These are phyloP conservation scores for Phaeomoniella chlamydospora DNA, from an alignment of 2,329 filamentous ascomycete genomes.

Conservation along the genomic window DNA sequence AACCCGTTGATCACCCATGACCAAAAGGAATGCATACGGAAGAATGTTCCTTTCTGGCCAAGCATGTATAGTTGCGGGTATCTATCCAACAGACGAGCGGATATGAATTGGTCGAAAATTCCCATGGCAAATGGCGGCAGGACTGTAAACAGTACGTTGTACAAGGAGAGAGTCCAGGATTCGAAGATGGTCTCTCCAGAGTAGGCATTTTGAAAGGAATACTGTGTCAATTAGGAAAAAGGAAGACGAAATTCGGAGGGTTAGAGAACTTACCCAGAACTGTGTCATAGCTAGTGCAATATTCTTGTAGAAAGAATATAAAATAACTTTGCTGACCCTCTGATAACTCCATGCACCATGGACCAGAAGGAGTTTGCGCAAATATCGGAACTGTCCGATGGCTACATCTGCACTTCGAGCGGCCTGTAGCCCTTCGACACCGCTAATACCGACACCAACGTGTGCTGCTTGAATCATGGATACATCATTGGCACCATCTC, in stretches of 20 bases:
- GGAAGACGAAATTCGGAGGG: too few relatives aligned
- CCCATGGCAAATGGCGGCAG: constrained; percentile 86
- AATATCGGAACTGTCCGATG: constrained; percentile 88
- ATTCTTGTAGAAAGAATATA: constrained; percentile 99
- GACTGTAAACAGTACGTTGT: constrained; percentile 96
- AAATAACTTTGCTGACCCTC: constrained; percentile 86
- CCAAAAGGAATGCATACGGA: constrained; percentile 81
- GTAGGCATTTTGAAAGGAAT: constrained; percentile 95
- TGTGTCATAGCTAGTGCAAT: constrained; percentile 98
- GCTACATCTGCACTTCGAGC: constrained; percentile 90
- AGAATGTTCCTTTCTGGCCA: constrained; percentile 85
- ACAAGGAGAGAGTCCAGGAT: constrained; percentile 98
- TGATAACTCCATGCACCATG: constrained; percentile 98
- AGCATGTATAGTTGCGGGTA: constrained; percentile 94
- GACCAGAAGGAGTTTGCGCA: constrained; percentile 85
- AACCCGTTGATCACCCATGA: constrained; percentile 90
- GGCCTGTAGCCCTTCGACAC: constrained; percentile 90
- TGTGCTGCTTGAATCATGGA: constrained; percentile 99
- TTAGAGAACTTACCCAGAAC: constrained; percentile 62
- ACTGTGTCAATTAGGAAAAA: constrained; percentile 37
- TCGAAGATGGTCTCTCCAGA: constrained; percentile 97
- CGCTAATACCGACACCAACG: constrained; percentile 94
- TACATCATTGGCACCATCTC: constrained; percentile 97
- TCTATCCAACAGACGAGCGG: constrained; percentile 78
- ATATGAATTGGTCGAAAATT: constrained; percentile 96